Conservation (phyloP, 73 alveolate species). For the Tetrahymena elliotti region DNA sequence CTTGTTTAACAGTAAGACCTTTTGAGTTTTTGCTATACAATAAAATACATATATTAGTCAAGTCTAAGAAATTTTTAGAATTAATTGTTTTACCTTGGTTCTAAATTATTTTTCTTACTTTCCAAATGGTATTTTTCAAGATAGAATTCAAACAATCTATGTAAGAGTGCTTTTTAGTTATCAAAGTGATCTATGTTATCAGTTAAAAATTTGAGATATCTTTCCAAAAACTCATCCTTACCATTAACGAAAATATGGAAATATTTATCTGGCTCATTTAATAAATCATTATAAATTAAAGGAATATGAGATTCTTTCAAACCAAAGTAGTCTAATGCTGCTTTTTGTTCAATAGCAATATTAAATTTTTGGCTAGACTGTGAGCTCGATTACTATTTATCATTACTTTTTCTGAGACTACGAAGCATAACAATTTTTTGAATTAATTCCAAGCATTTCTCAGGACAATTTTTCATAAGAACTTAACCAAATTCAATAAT, state of each 20-base stretch:
- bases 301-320: conserved; percentile 6
- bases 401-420: conserved; percentile 1
- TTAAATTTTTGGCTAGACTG: background rate
- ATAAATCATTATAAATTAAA: background rate
- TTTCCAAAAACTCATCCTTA: conserved; percentile 24
- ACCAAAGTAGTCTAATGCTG: conserved; percentile 20
- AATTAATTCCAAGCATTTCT: conserved; percentile 17
- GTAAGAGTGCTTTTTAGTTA: conserved; percentile 56
- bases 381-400: background rate
- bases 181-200: conserved; percentile 9
- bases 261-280: conserved; percentile 33
- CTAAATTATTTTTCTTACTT: background rate
- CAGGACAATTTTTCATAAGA: conserved; percentile 46
- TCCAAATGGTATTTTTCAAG: conserved; percentile 36
- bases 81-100: background rate
- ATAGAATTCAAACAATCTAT: conserved; percentile 71
- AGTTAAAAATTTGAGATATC: conserved; percentile 10
- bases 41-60: background rate
- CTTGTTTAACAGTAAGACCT: conserved; percentile 2
- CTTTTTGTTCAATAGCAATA: background rate
- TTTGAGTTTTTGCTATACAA: conserved; percentile 5
- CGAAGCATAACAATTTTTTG: conserved; percentile 14
- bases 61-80: background rate
- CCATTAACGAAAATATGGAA: conserved; percentile 25
- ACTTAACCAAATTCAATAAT: conserved; percentile 37